Base-by-base conservation (phyloP, 768 basidiomycete species). In the Boletus pseudopeckii region DNA sequence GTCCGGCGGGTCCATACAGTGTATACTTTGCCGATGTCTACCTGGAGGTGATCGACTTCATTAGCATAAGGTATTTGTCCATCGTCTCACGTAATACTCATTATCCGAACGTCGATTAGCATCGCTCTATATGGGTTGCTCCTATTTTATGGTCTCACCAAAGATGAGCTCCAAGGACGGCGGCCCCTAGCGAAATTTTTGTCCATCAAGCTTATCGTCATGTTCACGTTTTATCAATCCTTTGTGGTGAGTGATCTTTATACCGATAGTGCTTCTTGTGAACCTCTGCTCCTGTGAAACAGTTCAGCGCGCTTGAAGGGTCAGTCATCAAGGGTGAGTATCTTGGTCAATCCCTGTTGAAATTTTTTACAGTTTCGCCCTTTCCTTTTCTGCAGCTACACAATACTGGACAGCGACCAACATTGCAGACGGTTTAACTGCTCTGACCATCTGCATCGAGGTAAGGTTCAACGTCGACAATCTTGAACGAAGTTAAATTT, bases 161-260 rank as follows among this genome's bases (percentile, higher is more conserved):
- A 84, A 54, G 84, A 88, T 17, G 92, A 94, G 60, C 80, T 96
- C n/a, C 72, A 64, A 50, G 90, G 86, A 33, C 78, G 83, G 17
- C 78, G 86, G 26, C 94, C 92, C 26, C 72, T 94, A 28, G 82
- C 86, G 24, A 95, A 95, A 74, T 96, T 96, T 69, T 65, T 95
- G 56, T 74, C 83, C 3, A 93, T 96, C 75, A 95, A 95, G 69
- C 72, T 90, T 30, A 88, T 92, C 45, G 88, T 92, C 41, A 84
- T 92, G 82, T 84, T 88, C 67, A 92, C 91, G 0, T 94, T 90
- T 70, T 96, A 94, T 68, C 93, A 94, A 63, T 77, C 80, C 1
- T 88, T 92, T 62, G 69, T 90, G 47, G 85, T 88, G 62, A 50
- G 85, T 72, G 24, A 4, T 48, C 3, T n/a, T 7, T 20, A 7